Percentiles rank a stretch among this genome's conserved stretches.
Evolutionary conservation across 768 basidiomycete species (phyloP).

Genomic region (Boletus speciosus): DNA sequence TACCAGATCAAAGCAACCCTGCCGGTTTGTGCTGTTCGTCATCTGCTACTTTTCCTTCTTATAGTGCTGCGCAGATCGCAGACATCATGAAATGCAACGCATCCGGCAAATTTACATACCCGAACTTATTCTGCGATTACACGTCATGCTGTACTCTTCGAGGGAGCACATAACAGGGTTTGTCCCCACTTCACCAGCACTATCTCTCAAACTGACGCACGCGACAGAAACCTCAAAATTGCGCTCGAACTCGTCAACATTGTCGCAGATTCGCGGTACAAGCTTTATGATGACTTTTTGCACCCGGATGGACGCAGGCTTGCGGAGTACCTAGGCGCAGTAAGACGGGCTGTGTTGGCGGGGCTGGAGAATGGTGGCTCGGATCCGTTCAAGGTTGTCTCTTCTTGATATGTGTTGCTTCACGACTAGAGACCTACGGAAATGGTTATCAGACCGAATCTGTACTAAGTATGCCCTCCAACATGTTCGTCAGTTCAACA

Average conservation of each 20-base stretch:
- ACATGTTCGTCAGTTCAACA: too few species aligned
- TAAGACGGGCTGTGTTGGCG: slow-evolving; percentile 68
- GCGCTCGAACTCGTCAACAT: slow-evolving; percentile 77
- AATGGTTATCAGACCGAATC: neutral
- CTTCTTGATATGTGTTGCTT: slow-evolving; percentile 14
- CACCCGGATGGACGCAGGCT: slow-evolving; percentile 55
- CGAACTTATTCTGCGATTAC: slow-evolving; percentile 83
- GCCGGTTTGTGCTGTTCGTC: slow-evolving; percentile 28
- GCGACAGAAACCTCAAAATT: slow-evolving; percentile 65
- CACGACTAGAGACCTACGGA: neutral
- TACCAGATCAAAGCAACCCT: slow-evolving; percentile 47
- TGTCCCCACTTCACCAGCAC: slow-evolving; percentile 24
- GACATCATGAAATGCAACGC: slow-evolving; percentile 66
- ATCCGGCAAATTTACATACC: slow-evolving; percentile 88
- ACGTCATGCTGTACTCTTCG: slow-evolving; percentile 66
- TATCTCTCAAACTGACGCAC: slow-evolving; percentile 1
- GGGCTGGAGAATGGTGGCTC: slow-evolving; percentile 73
- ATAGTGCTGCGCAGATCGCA: slow-evolving; percentile 45
- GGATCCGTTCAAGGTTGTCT: slow-evolving; percentile 61
- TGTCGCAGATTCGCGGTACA: slow-evolving; percentile 84
- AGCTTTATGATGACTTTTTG: slow-evolving; percentile 82
- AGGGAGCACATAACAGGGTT: slow-evolving; percentile 63
- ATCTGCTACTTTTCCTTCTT: neutral
- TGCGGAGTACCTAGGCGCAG: slow-evolving; percentile 68
- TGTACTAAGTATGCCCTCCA: neutral